Evolutionary conservation across 495 filamentous ascomycete species (phyloP), one percentile per base, ranked within the genome.

Genomic region (Parachaetomium inaequale): DNA sequence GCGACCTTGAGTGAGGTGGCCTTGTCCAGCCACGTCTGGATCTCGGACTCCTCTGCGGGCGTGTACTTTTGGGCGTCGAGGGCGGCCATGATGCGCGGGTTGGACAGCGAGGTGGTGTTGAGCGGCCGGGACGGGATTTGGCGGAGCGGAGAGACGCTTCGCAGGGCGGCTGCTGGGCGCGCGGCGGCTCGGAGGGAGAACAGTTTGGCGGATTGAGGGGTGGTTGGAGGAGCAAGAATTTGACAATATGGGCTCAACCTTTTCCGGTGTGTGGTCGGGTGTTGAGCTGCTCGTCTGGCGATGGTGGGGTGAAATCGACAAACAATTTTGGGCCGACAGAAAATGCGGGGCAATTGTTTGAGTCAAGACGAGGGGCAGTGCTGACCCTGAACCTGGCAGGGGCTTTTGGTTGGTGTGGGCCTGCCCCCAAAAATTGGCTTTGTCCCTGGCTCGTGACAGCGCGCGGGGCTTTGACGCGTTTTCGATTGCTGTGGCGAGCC

Each of bases 1-100:
- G 66, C 71, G 50, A 65, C 65, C 69, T 85, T 86, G 67, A 96
- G 82, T 60, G 86, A 85, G 46, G 84, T 79, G 58, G 88, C 84
- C 46, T 88, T 87, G 67, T 82, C 84, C 67, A 96, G 79, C 93
- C 92, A 96, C 80, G 93, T 86, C 70, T 87, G 84, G 72, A 95
- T 87, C 74, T 95, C 92, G 28, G 88, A 84, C 73, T 89, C 84
- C 75, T 98, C 93, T 61, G 83, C 77, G 64, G 84, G 79, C 58
- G 84, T 85, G 75, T 93, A 96, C 64, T 82, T 85, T 67, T 81
- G 82, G 61, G 81, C 72, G 55, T 85, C 79, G 78, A 93, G 90
- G 67, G 91, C 84, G 38, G 81, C 73, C 81, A 84, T 84, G 70
- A 68, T 76, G 66, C 65, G 63, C 49, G 53, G 45, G 64, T 61